These are phyloP conservation scores for Ochetophila trinervis DNA, from an alignment of 306 rosid genomes.

Conservation along the genomic window DNA sequence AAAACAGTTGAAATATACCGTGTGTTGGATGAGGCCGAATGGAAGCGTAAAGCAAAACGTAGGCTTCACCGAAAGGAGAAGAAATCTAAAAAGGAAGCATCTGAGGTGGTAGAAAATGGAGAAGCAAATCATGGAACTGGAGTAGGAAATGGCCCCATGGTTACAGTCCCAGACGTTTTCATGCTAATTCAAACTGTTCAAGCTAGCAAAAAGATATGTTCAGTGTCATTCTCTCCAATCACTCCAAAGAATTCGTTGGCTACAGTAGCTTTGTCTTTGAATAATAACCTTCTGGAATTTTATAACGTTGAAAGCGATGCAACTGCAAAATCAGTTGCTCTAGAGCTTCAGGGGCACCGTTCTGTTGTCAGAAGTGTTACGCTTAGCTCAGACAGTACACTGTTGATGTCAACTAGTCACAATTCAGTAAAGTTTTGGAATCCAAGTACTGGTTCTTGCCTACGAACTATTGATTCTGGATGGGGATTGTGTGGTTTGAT, in stretches of 20 bases:
- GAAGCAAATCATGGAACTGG: slow-evolving; percentile 37
- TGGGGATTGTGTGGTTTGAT: slow-evolving; percentile 81
- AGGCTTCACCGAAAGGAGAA: slow-evolving; percentile 80
- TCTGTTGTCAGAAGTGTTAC: slow-evolving; percentile 84
- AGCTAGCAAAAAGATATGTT: slow-evolving; percentile 87
- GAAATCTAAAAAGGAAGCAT: slow-evolving; percentile 55
- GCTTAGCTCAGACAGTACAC: slow-evolving; percentile 80
- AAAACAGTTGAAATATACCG: slow-evolving; percentile 74
- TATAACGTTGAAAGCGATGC: slow-evolving; percentile 57
- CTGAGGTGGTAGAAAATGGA: slow-evolving; percentile 42
- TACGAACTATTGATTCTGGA: slow-evolving; percentile 87
- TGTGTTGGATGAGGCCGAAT: slow-evolving; percentile 79
- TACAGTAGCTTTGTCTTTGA: slow-evolving; percentile 80
- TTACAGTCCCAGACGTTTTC: slow-evolving; percentile 72
- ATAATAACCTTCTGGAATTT: slow-evolving; percentile 78
- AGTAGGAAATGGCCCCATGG: slow-evolving; percentile 36
- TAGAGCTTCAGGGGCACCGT: slow-evolving; percentile 93
- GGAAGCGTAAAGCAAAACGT: slow-evolving; percentile 81
- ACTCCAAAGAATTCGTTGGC: slow-evolving; percentile 68
- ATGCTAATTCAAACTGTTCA: slow-evolving; percentile 77
- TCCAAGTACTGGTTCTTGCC: slow-evolving; percentile 88
- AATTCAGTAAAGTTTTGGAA: slow-evolving; percentile 91
- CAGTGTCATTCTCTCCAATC: slow-evolving; percentile 75
- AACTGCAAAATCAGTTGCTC: slow-evolving; percentile 45
- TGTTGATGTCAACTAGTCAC: slow-evolving; percentile 96